Conservation (phyloP, 768 basidiomycete species). For the Tulasnella sp. region DNA sequence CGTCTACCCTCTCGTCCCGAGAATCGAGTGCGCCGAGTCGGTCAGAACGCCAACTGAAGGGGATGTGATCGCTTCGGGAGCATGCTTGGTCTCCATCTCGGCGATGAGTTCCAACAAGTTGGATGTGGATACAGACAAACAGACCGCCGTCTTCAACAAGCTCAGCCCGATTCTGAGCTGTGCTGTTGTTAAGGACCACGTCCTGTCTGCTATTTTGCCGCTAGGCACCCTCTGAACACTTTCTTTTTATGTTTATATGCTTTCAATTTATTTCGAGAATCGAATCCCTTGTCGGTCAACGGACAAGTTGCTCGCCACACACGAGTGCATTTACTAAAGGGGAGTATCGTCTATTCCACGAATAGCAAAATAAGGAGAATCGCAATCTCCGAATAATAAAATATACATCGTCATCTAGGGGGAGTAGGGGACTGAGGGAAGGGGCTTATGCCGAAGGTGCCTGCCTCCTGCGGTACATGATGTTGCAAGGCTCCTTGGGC, state of each 20-base stretch:
- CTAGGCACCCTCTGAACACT: neutral
- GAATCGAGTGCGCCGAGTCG: neutral
- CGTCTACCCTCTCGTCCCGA: neutral
- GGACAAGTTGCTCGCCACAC: neutral
- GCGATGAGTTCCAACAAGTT: neutral
- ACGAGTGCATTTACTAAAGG: neutral
- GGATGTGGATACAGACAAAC: neutral
- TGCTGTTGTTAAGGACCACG: neutral
- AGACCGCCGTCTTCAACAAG: neutral
- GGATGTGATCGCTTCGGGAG: neutral
- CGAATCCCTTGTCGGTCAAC: neutral
- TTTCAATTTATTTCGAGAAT: neutral
- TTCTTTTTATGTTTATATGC: neutral
- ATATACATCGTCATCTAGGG: conserved; percentile 5
- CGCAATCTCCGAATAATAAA: neutral
- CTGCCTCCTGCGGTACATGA: conserved; percentile 31
- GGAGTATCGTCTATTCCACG: neutral
- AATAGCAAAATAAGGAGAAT: neutral
- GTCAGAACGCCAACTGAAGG: neutral
- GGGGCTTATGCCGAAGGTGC: neutral
- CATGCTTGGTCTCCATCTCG: conserved; percentile 11
- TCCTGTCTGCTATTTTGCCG: neutral
- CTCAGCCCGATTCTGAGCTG: neutral
- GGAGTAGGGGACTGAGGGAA: neutral
- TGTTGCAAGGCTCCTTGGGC: conserved; percentile 49